These are phyloP conservation scores for Colletotrichum spinosum DNA, from an alignment of 2,329 filamentous ascomycete species.

Conservation along the genomic window DNA sequence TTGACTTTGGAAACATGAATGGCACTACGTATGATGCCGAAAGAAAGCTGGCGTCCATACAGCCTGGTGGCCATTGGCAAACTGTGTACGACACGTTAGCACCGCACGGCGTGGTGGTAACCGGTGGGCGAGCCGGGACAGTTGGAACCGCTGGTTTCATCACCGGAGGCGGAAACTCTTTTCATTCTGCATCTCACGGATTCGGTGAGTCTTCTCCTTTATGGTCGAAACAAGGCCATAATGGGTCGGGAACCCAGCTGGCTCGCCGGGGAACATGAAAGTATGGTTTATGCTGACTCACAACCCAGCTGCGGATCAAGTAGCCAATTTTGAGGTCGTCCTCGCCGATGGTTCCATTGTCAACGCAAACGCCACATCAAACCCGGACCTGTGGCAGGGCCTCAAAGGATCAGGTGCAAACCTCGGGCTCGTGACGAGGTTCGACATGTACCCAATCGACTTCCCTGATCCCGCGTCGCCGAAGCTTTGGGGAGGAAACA, in stretches of 20 bases:
- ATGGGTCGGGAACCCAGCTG: no score
- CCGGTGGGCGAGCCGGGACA: conserved; percentile 50
- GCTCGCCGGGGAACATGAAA: no score
- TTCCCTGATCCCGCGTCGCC: conserved; percentile 42
- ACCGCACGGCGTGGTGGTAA: conserved; percentile 46
- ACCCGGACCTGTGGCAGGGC: conserved; percentile 58
- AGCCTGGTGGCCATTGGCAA: conserved; percentile 51
- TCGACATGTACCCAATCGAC: conserved; percentile 47
- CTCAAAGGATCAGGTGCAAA: conserved; percentile 62
- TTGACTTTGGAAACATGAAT: conserved; percentile 51
- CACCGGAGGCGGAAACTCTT: conserved; percentile 51
- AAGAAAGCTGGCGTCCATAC: conserved; percentile 46
- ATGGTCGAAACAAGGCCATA: no score
- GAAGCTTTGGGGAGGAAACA: conserved; percentile 46
- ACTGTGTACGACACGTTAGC: conserved; percentile 51
- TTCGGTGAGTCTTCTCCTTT: conserved; percentile 39
- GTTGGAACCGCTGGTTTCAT: conserved; percentile 51
- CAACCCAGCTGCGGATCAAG: conserved; percentile 54
- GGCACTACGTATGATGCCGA: conserved; percentile 44
- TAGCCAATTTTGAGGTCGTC: conserved; percentile 59
- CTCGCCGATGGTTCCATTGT: conserved; percentile 56
- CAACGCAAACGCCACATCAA: conserved; percentile 51
- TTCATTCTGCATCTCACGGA: conserved; percentile 52
- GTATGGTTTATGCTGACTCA: no score
- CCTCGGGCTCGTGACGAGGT: conserved; percentile 53